Percentiles rank a stretch among this genome's conserved stretches.
phyloP scores from a whole-genome alignment of 768 basidiomycete genomes.

The Boletus fagicola region DNA sequence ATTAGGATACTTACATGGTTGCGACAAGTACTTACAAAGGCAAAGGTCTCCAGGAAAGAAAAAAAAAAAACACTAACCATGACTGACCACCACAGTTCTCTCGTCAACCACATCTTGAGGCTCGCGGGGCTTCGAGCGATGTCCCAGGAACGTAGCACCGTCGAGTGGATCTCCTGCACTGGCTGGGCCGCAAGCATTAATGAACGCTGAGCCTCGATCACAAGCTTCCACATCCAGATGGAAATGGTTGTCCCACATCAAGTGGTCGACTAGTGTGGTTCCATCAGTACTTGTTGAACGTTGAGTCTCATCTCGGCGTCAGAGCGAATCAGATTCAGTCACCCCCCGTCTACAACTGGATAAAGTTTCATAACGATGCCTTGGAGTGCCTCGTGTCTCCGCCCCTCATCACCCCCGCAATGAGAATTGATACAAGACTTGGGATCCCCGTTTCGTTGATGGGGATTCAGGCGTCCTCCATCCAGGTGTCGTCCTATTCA shows the following conservation, averaged over 20 bases:
- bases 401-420: slow-evolving; percentile 25
- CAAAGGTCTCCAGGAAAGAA: not conserved
- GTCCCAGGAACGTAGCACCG: slow-evolving; percentile 4
- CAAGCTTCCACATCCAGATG: slow-evolving; percentile 15
- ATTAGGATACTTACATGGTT: not conserved
- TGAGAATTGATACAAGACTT: slow-evolving; percentile 6
- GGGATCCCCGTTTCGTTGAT: slow-evolving; percentile 17
- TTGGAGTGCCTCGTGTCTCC: slow-evolving; percentile 17
- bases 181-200: slow-evolving; percentile 9
- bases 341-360: slow-evolving; percentile 3
- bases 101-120: not conserved
- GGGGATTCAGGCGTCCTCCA: slow-evolving; percentile 4
- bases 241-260: slow-evolving; percentile 13
- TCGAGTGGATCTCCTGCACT: slow-evolving; percentile 7
- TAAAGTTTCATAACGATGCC: slow-evolving; percentile 25
- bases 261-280: not conserved
- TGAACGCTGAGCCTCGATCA: slow-evolving; percentile 12
- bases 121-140: slow-evolving; percentile 10
- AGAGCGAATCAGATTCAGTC: slow-evolving; percentile 21
- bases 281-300: not conserved
- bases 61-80: not conserved
- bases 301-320: slow-evolving; percentile 25
- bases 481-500: slow-evolving; percentile 17
- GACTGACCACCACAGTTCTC: not conserved
- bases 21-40: not conserved